Percentiles rank a stretch among this genome's conserved stretches.
These are phyloP conservation scores for Saururus chinensis DNA, from an alignment of 164 flowering plant species.

Conservation along the genomic window DNA sequence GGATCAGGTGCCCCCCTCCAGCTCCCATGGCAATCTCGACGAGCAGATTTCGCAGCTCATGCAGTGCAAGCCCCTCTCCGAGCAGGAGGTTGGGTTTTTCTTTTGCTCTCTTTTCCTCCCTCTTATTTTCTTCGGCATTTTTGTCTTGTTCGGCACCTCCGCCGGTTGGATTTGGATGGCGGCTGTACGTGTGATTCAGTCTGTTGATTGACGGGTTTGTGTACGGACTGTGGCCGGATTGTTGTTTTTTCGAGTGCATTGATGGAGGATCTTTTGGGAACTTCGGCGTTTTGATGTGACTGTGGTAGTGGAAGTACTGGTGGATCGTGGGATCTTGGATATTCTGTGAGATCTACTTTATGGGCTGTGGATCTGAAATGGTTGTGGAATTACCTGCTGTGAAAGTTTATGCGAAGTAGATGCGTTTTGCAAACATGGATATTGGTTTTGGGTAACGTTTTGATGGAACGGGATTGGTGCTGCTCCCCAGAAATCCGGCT, in stretches of 20 bases:
- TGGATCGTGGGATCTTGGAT: neutral
- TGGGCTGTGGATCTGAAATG: neutral
- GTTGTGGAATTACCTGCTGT: neutral
- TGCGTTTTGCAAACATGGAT: neutral
- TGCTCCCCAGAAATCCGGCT: neutral
- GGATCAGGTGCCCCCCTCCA: slow-evolving; percentile 47
- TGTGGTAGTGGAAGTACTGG: too few relatives aligned
- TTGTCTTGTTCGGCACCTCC: too few relatives aligned
- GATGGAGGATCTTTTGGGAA: neutral
- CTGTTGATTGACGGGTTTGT: neutral
- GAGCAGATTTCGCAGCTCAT: slow-evolving; percentile 84
- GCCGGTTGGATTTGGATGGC: too few relatives aligned
- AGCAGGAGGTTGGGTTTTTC: slow-evolving; percentile 95
- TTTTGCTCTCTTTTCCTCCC: neutral
- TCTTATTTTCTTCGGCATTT: neutral
- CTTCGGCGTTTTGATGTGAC: too few relatives aligned
- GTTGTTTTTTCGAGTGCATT: neutral
- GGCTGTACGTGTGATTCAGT: too few relatives aligned
- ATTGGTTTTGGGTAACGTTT: neutral
- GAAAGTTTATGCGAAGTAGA: neutral
- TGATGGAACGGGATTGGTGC: neutral
- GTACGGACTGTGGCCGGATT: neutral
- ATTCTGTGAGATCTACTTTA: too few relatives aligned
- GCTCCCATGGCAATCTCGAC: slow-evolving; percentile 63
- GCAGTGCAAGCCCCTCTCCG: slow-evolving; percentile 97